Percentiles rank a stretch among this genome's conserved stretches.
Conservation (phyloP, 257 asterid genomes). For the Solanum sejunctum region DNA sequence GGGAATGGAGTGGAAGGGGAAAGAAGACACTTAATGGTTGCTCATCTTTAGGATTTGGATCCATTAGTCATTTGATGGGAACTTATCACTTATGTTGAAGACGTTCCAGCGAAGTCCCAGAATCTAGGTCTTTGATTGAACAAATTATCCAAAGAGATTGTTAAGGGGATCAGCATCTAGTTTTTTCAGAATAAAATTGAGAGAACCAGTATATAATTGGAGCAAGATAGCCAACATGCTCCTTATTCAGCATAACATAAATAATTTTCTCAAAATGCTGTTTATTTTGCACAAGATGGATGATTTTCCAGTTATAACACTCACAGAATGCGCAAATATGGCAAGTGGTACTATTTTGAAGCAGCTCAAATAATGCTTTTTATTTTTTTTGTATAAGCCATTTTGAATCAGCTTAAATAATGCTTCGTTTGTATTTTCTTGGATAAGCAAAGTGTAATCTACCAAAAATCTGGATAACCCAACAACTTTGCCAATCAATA, state of each 20-base stretch:
- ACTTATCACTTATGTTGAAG: background rate
- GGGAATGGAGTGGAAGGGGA: background rate
- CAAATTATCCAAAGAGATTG: background rate
- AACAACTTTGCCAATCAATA: background rate
- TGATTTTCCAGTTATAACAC: background rate
- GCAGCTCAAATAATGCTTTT: background rate
- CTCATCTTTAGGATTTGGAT: background rate
- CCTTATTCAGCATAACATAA: background rate
- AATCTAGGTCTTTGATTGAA: background rate
- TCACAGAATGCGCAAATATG: background rate
- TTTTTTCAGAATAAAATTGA: background rate
- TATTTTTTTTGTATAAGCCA: background rate
- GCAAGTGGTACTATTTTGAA: background rate
- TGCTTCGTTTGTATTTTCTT: too few relatives aligned
- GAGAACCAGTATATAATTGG: background rate
- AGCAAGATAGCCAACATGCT: background rate
- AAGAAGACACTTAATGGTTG: background rate
- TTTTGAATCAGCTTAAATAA: background rate
- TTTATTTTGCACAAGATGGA: background rate
- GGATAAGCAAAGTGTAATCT: background rate
- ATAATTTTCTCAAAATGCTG: background rate
- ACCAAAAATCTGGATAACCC: background rate
- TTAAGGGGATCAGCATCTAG: background rate
- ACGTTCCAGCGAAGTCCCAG: background rate
- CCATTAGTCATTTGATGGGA: background rate